Conservation (phyloP, 306 rosid species). For the Quercus ilex region DNA sequence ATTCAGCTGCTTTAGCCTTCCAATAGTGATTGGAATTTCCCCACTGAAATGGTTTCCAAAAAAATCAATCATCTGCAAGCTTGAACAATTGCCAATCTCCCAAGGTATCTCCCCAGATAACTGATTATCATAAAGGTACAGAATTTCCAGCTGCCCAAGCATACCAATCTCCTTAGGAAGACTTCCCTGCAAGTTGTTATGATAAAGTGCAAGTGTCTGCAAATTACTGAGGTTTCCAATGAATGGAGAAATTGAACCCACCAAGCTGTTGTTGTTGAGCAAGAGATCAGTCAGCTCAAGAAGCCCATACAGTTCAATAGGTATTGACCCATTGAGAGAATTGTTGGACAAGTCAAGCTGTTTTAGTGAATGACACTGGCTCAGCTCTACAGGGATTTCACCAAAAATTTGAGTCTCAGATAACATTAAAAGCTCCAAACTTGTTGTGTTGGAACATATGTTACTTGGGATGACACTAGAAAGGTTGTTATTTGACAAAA, state of each 20-base stretch:
- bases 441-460: conserved; percentile 72
- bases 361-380: conserved; percentile 56
- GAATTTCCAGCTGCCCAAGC: conserved; percentile 67
- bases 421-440: conserved; percentile 59
- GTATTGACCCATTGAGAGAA: conserved; percentile 71
- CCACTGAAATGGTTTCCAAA: conserved; percentile 73
- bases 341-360: conserved; percentile 92
- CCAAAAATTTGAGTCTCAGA: conserved; percentile 56
- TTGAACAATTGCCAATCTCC: conserved; percentile 84
- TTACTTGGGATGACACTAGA: conserved; percentile 59
- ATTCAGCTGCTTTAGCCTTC: conserved; percentile 64
- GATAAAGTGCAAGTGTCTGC: conserved; percentile 59
- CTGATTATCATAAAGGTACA: conserved; percentile 85
- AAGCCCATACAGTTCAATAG: conserved; percentile 54
- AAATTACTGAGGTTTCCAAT: conserved; percentile 66
- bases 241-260: conserved; percentile 70
- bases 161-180: conserved; percentile 81
- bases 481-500: conserved; percentile 70
- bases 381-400: conserved; percentile 64
- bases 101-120: conserved; percentile 66
- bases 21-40: conserved; percentile 72
- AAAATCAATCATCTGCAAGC: conserved; percentile 82
- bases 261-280: conserved; percentile 82
- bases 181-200: conserved; percentile 68
- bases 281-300: conserved; percentile 61